Evolutionary conservation across 1,284 basidiomycete genomes (phyloP).

Genomic region (Cryptococcus sp.): DNA sequence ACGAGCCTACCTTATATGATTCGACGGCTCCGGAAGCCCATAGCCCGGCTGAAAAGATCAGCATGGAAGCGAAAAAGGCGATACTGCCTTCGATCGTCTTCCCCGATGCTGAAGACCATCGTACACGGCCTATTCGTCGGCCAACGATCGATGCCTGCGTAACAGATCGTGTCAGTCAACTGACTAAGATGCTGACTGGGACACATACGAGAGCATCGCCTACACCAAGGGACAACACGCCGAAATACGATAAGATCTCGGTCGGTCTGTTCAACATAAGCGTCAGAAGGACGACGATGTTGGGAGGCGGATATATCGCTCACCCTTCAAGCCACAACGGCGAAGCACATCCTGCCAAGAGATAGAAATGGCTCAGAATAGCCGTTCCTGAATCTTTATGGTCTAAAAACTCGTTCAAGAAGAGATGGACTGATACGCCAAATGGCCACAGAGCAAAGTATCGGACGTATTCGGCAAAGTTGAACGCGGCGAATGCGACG

Average conservation of each 20-base stretch:
- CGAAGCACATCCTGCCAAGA: slow-evolving; percentile 90
- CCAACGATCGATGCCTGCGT: slow-evolving; percentile 86
- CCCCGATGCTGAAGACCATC: slow-evolving; percentile 77
- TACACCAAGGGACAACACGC: slow-evolving; percentile 84
- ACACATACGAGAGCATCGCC: slow-evolving; percentile 83
- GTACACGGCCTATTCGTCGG: slow-evolving; percentile 71
- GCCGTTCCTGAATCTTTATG: slow-evolving; percentile 93
- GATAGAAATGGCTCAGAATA: slow-evolving; percentile 95
- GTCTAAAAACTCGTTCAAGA: slow-evolving; percentile 97
- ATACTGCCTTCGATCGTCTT: slow-evolving; percentile 92
- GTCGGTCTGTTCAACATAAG: slow-evolving; percentile 60
- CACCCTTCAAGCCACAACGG: slow-evolving; percentile 94
- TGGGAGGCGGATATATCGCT: slow-evolving; percentile 41
- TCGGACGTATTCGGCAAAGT: slow-evolving; percentile 92
- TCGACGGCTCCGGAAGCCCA: slow-evolving; percentile 69
- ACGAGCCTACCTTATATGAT: slow-evolving; percentile 67
- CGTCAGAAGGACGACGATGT: neutral
- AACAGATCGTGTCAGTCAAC: neutral
- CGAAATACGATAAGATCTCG: slow-evolving; percentile 77
- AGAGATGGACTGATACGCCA: slow-evolving; percentile 89
- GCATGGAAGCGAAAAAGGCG: slow-evolving; percentile 76
- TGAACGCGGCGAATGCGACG: slow-evolving; percentile 87
- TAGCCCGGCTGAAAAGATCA: slow-evolving; percentile 68
- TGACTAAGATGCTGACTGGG: too few relatives aligned
- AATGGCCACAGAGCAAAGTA: slow-evolving; percentile 99